Evolutionary conservation across 352 stramenopile genomes (phyloP).

Genomic region (Phytophthora macrochlamydospora): DNA sequence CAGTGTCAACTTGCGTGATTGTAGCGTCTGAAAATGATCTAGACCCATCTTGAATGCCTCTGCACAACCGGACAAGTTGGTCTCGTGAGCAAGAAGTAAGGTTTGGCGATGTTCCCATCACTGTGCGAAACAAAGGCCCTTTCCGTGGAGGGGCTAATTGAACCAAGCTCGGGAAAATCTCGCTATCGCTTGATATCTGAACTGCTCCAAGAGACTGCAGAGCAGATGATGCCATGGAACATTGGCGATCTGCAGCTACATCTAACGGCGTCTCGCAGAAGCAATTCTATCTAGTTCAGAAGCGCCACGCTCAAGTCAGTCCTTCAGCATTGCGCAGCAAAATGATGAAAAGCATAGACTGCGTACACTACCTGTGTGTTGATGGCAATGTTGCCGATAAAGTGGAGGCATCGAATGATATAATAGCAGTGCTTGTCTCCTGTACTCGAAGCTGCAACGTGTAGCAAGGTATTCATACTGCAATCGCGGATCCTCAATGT

Average conservation of each 20-base stretch:
- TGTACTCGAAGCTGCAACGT: conserved; percentile 47
- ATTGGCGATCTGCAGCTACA: conserved; percentile 36
- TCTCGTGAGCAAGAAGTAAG: conserved; percentile 43
- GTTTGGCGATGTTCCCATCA: conserved; percentile 23
- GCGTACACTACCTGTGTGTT: conserved; percentile 40
- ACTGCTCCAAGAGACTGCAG: conserved; percentile 42
- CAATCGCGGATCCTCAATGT: conserved; percentile 57
- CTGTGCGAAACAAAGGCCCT: conserved; percentile 33
- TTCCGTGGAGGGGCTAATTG: conserved; percentile 17
- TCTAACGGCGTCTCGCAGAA: conserved; percentile 44
- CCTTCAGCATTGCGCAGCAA: neutral
- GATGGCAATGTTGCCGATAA: conserved; percentile 43
- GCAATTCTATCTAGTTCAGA: conserved; percentile 43
- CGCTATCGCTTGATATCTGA: conserved; percentile 38
- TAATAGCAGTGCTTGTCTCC: conserved; percentile 50
- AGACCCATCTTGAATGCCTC: conserved; percentile 44
- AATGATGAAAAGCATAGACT: neutral
- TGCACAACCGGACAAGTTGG: conserved; percentile 39
- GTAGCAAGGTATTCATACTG: conserved; percentile 64
- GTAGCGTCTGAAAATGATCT: conserved; percentile 44
- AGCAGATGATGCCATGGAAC: conserved; percentile 29
- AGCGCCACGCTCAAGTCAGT: conserved; percentile 3
- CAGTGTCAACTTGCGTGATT: conserved; percentile 41
- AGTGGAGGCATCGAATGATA: conserved; percentile 48
- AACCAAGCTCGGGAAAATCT: conserved; percentile 37